A percentile compares a stretch with the other conserved stretches of the same genome.
Conservation (phyloP, 2,329 filamentous ascomycete genomes). For the Beauveria medogensis region DNA sequence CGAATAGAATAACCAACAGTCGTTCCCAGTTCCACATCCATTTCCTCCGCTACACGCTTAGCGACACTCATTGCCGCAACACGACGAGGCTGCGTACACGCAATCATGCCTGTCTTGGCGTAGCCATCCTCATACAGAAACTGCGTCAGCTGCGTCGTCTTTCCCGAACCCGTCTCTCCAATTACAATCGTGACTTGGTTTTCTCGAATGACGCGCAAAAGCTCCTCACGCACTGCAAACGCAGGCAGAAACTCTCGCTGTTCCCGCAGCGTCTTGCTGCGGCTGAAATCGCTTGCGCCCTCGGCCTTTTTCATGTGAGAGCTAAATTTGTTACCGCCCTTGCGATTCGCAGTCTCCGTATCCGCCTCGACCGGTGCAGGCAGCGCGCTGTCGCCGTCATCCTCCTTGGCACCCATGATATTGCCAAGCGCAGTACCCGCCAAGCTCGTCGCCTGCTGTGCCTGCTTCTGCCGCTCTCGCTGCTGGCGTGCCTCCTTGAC, state of each 20-base stretch:
- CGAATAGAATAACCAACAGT: slow-evolving; percentile 94
- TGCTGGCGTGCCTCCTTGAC: slow-evolving; percentile 88
- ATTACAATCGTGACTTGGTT: slow-evolving; percentile 97
- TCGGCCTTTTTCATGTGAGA: slow-evolving; percentile 82
- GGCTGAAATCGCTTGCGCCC: slow-evolving; percentile 83
- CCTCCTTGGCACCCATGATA: slow-evolving; percentile 90
- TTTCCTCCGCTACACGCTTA: slow-evolving; percentile 96
- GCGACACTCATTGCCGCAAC: slow-evolving; percentile 99
- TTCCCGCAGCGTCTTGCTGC: slow-evolving; percentile 81
- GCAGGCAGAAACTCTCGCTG: slow-evolving; percentile 91
- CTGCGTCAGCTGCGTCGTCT: slow-evolving; percentile 95
- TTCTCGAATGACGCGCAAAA: slow-evolving; percentile 85
- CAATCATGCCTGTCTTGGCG: slow-evolving; percentile 78
- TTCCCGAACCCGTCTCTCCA: slow-evolving; percentile 93
- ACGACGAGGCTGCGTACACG: slow-evolving; percentile 90
- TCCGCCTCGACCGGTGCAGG: slow-evolving; percentile 67
- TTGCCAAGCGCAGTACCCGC: slow-evolving; percentile 90
- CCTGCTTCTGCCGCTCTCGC: slow-evolving; percentile 86
- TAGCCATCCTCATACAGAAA: slow-evolving; percentile 96
- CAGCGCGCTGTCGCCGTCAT: slow-evolving; percentile 81
- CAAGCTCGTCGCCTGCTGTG: slow-evolving; percentile 88
- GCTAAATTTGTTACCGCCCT: slow-evolving; percentile 66
- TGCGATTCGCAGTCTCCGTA: slow-evolving; percentile 38
- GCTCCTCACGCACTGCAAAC: slow-evolving; percentile 90
- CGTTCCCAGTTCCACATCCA: slow-evolving; percentile 85